Evolutionary conservation across 2,329 filamentous ascomycete species (phyloP).

Genomic region (Aspergillus tubingensis): DNA sequence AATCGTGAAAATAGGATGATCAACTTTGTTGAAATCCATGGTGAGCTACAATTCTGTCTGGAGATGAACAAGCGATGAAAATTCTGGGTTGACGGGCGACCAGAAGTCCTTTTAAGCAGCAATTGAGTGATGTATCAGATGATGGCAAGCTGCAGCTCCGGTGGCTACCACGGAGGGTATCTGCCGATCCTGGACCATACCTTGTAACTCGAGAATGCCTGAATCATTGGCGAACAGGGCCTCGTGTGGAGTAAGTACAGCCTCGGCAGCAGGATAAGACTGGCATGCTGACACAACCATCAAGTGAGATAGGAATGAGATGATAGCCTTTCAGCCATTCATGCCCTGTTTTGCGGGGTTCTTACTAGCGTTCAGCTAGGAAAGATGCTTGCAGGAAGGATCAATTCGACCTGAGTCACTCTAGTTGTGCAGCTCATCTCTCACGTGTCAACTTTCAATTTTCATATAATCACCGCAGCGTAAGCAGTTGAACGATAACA

Average conservation of each 20-base stretch:
- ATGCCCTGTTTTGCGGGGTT: too few relatives aligned
- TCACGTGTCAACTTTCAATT: background rate
- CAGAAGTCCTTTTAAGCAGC: background rate
- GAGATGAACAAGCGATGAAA: background rate
- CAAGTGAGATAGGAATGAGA: too few relatives aligned
- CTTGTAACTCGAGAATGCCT: background rate
- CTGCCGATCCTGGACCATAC: background rate
- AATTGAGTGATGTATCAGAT: background rate
- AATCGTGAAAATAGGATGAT: conserved; percentile 10
- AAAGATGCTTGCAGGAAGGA: too few relatives aligned
- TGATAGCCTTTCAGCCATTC: too few relatives aligned
- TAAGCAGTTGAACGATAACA: background rate
- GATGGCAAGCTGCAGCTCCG: background rate
- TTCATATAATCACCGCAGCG: background rate
- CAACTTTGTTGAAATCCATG: background rate
- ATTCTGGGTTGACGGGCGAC: background rate
- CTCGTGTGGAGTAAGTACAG: background rate
- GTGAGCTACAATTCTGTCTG: background rate
- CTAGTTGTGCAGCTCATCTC: background rate
- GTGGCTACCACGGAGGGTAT: background rate
- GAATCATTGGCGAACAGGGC: background rate
- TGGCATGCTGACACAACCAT: too few relatives aligned
- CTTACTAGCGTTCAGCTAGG: too few relatives aligned
- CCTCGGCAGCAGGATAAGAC: background rate
- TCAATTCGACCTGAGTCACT: too few relatives aligned